Conservation (phyloP, 208 protist species). For the Leishmania tropica region DNA sequence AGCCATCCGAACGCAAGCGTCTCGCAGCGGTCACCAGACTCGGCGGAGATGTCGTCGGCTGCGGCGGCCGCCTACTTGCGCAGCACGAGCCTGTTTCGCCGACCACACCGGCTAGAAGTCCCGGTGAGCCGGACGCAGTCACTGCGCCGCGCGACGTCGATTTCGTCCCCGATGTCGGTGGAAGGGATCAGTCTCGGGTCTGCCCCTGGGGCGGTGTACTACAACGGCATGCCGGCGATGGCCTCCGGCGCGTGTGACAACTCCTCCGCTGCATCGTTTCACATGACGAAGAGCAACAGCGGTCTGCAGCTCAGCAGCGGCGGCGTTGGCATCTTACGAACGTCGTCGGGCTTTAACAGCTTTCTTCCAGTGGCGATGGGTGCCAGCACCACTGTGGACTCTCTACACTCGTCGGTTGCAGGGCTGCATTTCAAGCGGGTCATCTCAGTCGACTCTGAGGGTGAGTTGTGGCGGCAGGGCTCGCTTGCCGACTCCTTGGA, state of each 20-base stretch:
- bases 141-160: constrained; percentile 28
- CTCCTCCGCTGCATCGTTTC: background rate
- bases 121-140: constrained; percentile 42
- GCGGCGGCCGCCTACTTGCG: constrained; percentile 34
- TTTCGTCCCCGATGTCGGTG: constrained; percentile 17
- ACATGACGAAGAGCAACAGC: constrained; percentile 8
- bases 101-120: constrained; percentile 36
- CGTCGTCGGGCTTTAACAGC: constrained; percentile 2
- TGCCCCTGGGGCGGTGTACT: background rate
- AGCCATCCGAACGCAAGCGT: constrained; percentile 22
- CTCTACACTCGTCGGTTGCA: constrained; percentile 17
- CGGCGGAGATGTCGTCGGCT: constrained; percentile 27
- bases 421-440: constrained; percentile 39
- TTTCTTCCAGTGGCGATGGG: constrained; percentile 8
- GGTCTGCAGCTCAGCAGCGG: constrained; percentile 2
- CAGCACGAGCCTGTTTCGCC: constrained; percentile 41
- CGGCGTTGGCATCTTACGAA: constrained; percentile 2
- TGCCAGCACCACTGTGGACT: constrained; percentile 24
- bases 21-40: constrained; percentile 25
- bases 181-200: constrained; percentile 4
- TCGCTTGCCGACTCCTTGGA: constrained; percentile 33
- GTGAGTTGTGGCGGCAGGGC: constrained; percentile 23
- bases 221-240: background rate
- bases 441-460: constrained; percentile 32
- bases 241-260: constrained; percentile 2